Conservation (phyloP, 768 basidiomycete species). For the Gymnopilus dilepis region DNA sequence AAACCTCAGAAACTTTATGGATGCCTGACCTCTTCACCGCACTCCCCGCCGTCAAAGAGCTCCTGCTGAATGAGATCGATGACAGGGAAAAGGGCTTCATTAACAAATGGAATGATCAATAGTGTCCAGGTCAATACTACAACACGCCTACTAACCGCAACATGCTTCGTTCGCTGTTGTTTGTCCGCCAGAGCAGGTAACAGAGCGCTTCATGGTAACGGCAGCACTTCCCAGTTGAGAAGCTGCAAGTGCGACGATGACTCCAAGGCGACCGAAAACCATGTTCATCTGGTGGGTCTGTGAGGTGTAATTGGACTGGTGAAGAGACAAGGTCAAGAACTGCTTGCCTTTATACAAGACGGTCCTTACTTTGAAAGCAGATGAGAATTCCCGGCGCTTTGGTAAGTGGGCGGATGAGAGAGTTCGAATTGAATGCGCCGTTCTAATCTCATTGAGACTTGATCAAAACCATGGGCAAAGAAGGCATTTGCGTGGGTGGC, state of each 20-base stretch:
- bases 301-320: background rate
- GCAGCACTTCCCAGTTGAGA: conserved; percentile 19
- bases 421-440: background rate
- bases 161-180: conserved; percentile 22
- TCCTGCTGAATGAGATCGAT: conserved; percentile 33
- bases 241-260: conserved; percentile 14
- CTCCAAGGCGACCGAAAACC: conserved; percentile 16
- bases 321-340: background rate
- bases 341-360: background rate
- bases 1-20: no score
- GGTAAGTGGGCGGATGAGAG: background rate
- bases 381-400: background rate
- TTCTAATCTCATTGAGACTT: background rate
- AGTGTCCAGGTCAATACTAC: background rate
- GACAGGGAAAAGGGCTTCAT: conserved; percentile 18
- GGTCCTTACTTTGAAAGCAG: background rate
- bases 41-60: conserved; percentile 37
- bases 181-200: conserved; percentile 24
- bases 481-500: background rate
- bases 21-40: conserved; percentile 36
- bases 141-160: conserved; percentile 16
- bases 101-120: no score
- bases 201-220: conserved; percentile 21
- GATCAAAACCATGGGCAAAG: background rate
- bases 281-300: conserved; percentile 1